phyloP scores from a whole-genome alignment of 805 yeast species.

The Kurtzmaniella fragi region DNA sequence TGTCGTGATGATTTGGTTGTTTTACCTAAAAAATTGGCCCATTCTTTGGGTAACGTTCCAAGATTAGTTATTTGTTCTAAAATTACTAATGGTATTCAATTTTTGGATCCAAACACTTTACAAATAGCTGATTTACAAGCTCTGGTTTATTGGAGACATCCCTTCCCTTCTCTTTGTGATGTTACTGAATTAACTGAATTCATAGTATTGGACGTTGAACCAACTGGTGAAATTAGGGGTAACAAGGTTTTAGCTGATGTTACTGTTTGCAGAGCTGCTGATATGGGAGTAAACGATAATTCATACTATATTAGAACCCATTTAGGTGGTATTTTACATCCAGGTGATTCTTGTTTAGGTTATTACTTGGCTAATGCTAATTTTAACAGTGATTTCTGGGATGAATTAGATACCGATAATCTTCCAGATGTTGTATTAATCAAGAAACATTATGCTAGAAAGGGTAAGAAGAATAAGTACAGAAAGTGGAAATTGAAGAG shows the following conservation, averaged over 20 bases:
- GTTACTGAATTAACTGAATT: constrained; percentile 77
- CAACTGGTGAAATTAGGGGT: constrained; percentile 75
- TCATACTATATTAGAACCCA: constrained; percentile 86
- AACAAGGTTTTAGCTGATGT: constrained; percentile 82
- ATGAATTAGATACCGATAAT: constrained; percentile 53
- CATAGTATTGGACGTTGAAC: constrained; percentile 89
- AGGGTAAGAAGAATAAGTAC: constrained; percentile 67
- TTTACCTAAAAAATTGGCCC: constrained; percentile 82
- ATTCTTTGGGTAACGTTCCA: constrained; percentile 74
- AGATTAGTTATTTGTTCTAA: constrained; percentile 82
- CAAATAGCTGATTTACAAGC: constrained; percentile 74
- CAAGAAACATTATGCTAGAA: constrained; percentile 83
- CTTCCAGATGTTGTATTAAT: constrained; percentile 84
- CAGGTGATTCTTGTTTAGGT: constrained; percentile 95
- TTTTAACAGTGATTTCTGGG: constrained; percentile 85
- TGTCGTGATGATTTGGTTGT: constrained; percentile 96
- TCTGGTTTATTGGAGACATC: constrained; percentile 71
- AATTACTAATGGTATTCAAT: constrained; percentile 76
- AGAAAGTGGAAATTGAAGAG: constrained; percentile 91
- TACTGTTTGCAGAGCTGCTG: constrained; percentile 84
- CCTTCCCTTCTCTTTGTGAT: constrained; percentile 75
- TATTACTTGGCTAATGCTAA: constrained; percentile 82
- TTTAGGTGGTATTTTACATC: constrained; percentile 89
- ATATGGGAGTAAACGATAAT: constrained; percentile 80
- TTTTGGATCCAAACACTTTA: constrained; percentile 78